A percentile compares a stretch with the other conserved stretches of the same genome.
Conservation (phyloP, 805 yeast species). For the Candida gorgasii region DNA sequence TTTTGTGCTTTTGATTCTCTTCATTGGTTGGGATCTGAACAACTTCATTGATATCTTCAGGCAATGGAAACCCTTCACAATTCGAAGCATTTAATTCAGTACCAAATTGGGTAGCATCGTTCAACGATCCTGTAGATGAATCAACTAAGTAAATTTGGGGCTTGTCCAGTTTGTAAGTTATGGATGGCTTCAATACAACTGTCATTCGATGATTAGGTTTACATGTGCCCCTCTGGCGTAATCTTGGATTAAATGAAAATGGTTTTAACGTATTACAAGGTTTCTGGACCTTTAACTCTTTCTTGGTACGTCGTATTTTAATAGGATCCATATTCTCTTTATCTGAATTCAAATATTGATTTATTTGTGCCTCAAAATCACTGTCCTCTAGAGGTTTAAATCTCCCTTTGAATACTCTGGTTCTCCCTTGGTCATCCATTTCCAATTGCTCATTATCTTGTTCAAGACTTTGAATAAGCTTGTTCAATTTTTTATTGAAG, state of each 20-base stretch:
- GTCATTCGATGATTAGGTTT: slow-evolving; percentile 37
- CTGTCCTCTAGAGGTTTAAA: slow-evolving; percentile 22
- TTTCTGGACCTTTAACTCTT: slow-evolving; percentile 5
- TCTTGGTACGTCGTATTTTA: slow-evolving; percentile 12
- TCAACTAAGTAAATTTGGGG: slow-evolving; percentile 53
- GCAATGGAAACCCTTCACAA: slow-evolving; percentile 62
- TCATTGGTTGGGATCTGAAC: slow-evolving; percentile 59
- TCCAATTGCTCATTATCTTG: slow-evolving; percentile 28
- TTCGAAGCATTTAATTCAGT: slow-evolving; percentile 66
- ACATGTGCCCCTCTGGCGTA: slow-evolving; percentile 36
- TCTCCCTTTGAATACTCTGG: slow-evolving; percentile 36
- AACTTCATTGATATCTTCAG: slow-evolving; percentile 55
- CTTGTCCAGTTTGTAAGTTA: slow-evolving; percentile 21
- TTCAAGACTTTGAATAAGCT: slow-evolving; percentile 34
- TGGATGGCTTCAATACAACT: slow-evolving; percentile 33
- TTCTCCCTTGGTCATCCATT: slow-evolving; percentile 35
- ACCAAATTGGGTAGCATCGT: slow-evolving; percentile 69
- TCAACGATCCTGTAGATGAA: slow-evolving; percentile 57
- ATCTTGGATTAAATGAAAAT: slow-evolving; percentile 2
- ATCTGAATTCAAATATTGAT: slow-evolving; percentile 23
- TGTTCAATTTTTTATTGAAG: slow-evolving; percentile 29
- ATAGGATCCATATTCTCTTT: slow-evolving; percentile 34
- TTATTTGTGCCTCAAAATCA: slow-evolving; percentile 35
- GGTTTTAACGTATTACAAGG: slow-evolving; percentile 6
- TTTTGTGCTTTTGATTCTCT: slow-evolving; percentile 27